phyloP scores from a whole-genome alignment of 225 moss, liverwort and hornwort species.

The Sphagnum tenellum region DNA sequence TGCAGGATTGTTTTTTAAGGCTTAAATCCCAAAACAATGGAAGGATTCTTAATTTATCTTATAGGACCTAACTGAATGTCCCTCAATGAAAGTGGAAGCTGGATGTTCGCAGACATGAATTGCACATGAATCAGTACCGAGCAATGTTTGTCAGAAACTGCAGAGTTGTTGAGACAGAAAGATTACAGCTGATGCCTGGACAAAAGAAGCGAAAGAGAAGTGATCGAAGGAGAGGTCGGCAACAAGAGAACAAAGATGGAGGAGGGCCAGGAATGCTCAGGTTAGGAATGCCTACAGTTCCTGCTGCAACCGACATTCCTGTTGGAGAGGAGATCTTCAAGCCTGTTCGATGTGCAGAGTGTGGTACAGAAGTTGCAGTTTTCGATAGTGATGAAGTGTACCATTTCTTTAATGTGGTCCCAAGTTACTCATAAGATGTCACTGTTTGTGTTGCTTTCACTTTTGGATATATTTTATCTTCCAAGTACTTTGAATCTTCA shows the following conservation, averaged over 20 bases:
- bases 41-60: not conserved
- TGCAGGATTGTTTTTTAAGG: not conserved
- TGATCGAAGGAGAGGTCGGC: conserved; percentile 19
- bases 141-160: conserved; percentile 91
- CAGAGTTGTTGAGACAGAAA: conserved; percentile 61
- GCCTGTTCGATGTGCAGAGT: conserved; percentile 62
- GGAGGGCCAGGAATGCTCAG: conserved; percentile 26
- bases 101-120: conserved; percentile 59
- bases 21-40: not conserved
- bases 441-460: no score
- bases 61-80: not conserved
- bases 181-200: conserved; percentile 27
- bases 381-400: conserved; percentile 79
- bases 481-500: no score
- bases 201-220: conserved; percentile 40
- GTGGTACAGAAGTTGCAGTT: conserved; percentile 68
- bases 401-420: conserved; percentile 81
- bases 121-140: conserved; percentile 77
- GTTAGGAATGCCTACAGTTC: conserved; percentile 6
- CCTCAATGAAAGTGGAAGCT: not conserved
- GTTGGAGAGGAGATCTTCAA: conserved; percentile 47
- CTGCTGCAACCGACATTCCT: conserved; percentile 13
- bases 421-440: conserved; percentile 43
- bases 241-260: conserved; percentile 7
- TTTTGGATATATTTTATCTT: no score